Percentiles rank a stretch among this genome's conserved stretches.
Conservation (phyloP, 805 yeast genomes). For the Ascoidea rubescens region DNA sequence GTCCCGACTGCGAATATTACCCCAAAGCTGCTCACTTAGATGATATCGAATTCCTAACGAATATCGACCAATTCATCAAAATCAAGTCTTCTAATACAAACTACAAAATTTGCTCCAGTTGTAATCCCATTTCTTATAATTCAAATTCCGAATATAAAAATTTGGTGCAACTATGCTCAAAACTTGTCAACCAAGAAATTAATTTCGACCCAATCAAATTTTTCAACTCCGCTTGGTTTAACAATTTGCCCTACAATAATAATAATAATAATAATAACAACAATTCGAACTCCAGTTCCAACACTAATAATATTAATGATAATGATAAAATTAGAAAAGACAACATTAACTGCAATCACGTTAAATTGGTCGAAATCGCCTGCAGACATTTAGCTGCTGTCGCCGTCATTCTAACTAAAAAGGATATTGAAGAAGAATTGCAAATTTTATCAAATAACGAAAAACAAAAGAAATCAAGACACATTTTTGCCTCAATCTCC, state of each 20-base stretch:
- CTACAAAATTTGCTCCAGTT: too few relatives aligned
- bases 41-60: too few relatives aligned
- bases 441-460: too few relatives aligned
- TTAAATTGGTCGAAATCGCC: constrained; percentile 60
- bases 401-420: constrained; percentile 35
- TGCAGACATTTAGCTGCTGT: constrained; percentile 76
- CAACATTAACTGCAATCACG: constrained; percentile 15
- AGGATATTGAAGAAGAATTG: constrained; percentile 6
- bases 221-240: constrained; percentile 27
- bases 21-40: constrained; percentile 9
- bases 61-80: too few relatives aligned
- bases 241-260: constrained; percentile 18
- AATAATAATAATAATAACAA: constrained; percentile 6
- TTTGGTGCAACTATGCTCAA: constrained; percentile 34
- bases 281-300: constrained; percentile 3
- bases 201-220: constrained; percentile 31
- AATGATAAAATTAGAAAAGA: neutral
- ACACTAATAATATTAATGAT: constrained; percentile 5
- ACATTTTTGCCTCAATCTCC: constrained; percentile 1
- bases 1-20: constrained; percentile 53
- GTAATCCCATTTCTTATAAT: too few relatives aligned
- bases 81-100: too few relatives aligned
- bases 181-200: constrained; percentile 37
- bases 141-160: neutral
- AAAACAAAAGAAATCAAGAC: constrained; percentile 1